These are phyloP conservation scores for Picochlorum sp. DNA, from an alignment of 139 green algal species.

Conservation along the genomic window DNA sequence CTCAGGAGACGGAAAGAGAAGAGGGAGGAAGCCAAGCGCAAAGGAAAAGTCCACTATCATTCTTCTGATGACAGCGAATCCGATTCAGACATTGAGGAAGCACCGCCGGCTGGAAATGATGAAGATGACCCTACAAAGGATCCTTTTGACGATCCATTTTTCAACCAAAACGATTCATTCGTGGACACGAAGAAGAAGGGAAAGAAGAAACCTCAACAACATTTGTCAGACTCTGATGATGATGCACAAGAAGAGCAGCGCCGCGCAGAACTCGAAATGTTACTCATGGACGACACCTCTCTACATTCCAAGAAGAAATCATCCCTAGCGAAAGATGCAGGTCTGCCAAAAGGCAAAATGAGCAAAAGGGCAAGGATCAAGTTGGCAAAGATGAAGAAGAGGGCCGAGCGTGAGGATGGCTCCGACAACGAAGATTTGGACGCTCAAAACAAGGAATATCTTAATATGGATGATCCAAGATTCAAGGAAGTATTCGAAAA, in stretches of 20 bases:
- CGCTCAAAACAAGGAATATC: constrained; percentile 18
- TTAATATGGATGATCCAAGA: constrained; percentile 62
- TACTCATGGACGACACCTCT: constrained; percentile 80
- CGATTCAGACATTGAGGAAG: constrained; percentile 21
- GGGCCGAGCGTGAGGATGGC: constrained; percentile 23
- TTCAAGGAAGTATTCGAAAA: constrained; percentile 62
- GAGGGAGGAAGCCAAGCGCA: constrained; percentile 39
- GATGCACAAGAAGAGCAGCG: constrained; percentile 17
- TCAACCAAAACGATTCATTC: constrained; percentile 26
- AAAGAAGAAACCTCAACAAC: constrained; percentile 11
- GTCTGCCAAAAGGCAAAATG: constrained; percentile 22
- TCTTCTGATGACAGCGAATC: constrained; percentile 31
- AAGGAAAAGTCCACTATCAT: constrained; percentile 17
- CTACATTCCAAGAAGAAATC: constrained; percentile 29
- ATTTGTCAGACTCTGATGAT: constrained; percentile 10
- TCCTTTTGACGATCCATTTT: constrained; percentile 80
- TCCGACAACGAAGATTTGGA: constrained; percentile 28
- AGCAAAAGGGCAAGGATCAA: constrained; percentile 32
- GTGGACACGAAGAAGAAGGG: neutral
- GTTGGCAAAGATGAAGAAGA: constrained; percentile 27
- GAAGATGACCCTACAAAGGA: constrained; percentile 46
- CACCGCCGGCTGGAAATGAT: constrained; percentile 2
- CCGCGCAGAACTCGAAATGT: constrained; percentile 82
- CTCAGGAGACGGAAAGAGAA: constrained; percentile 59
- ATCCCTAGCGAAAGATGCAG: neutral